Evolutionary conservation across 2,329 filamentous ascomycete genomes (phyloP), one percentile per base, ranked within the genome.

Genomic region (Stagonosporopsis tanaceti): DNA sequence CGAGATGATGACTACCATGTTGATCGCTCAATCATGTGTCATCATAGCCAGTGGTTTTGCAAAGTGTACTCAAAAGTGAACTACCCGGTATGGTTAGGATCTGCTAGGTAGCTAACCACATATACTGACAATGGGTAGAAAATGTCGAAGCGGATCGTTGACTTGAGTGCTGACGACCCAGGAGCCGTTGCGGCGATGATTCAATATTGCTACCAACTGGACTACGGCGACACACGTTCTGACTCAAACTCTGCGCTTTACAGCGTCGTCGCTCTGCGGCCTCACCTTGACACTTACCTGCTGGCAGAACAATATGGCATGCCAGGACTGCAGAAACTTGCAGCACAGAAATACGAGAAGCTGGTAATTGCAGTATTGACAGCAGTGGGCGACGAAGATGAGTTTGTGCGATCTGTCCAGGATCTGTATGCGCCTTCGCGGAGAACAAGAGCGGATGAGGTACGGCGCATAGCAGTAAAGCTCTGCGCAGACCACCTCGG

Each of bases 141-240:
- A 53, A 62, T 63, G 50, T 55, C 63, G 20, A 66, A 65, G 39
- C 64, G 64, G 15, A 60, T 64, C n/a, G 67, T 73, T 20, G 70
- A 73, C 47, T 59, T 73, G 17, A 70, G 70, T 22, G 65, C 67
- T 24, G 71, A 73, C 40, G 66, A 74, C 30, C 65, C 72, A 9
- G 63, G 62, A 34, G 68, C 70, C 35, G 69, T 74, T 11, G 65
- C 71, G 8, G 70, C 71, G 6, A 73, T 74, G 72, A 67, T 74
- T 51, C 69, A 72, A 42, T 74, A 72, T 45, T 70, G 65, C 47
- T 74, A 74, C 38, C 67, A 70, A 24, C 56, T 73, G 24, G 68
- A 73, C 44, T 72, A 74, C 38, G 63, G 50, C 46, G 70, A 74
- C 40, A 65, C 61, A 20, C 54, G 67, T 20, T 20, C 64, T n/a